Evolutionary conservation across 495 filamentous ascomycete genomes (phyloP).

Genomic region (Penicillium daleae): DNA sequence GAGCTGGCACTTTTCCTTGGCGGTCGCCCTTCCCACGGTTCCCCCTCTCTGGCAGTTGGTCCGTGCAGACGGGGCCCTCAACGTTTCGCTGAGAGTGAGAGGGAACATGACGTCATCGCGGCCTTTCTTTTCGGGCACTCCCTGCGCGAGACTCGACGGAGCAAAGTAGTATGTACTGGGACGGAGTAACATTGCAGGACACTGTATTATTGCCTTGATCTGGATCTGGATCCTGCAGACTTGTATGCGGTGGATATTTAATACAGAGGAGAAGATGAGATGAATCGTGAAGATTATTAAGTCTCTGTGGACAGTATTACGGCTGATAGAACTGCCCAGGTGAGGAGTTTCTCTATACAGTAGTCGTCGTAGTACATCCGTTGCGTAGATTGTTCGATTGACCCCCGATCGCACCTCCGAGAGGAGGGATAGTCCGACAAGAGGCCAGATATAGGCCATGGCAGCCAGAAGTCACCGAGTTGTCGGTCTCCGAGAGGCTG

Average conservation of each 20-base stretch:
- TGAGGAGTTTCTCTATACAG: neutral
- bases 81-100: neutral
- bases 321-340: too few relatives aligned
- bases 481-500: constrained; percentile 15
- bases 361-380: too few relatives aligned
- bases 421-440: too few relatives aligned
- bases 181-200: neutral
- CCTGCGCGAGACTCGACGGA: neutral
- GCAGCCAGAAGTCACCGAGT: constrained; percentile 3
- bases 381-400: neutral
- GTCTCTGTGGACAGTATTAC: too few relatives aligned
- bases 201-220: too few relatives aligned
- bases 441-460: neutral
- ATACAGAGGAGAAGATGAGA: too few relatives aligned
- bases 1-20: too few relatives aligned
- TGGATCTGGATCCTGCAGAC: neutral
- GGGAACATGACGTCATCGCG: neutral
- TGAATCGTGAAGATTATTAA: too few relatives aligned
- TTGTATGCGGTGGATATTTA: neutral
- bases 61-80: constrained; percentile 1
- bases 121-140: neutral
- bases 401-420: constrained; percentile 1
- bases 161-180: too few relatives aligned
- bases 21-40: neutral
- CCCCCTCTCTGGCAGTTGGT: neutral